Evolutionary conservation across 139 green algal genomes (phyloP).

Genomic region (Mychonastes homosphaera): DNA sequence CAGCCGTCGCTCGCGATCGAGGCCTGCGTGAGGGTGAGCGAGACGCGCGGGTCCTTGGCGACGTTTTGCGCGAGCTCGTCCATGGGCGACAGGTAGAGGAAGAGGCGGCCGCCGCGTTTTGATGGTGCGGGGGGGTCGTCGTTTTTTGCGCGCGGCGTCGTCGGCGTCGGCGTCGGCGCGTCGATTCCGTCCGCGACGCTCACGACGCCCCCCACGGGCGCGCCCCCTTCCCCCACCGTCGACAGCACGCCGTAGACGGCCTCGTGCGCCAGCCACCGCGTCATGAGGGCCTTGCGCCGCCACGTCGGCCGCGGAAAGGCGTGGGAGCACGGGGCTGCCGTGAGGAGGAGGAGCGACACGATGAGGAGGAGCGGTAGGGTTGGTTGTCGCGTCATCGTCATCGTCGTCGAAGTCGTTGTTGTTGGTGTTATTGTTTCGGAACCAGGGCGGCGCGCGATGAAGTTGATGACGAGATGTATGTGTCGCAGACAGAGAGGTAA

Average conservation of each 20-base stretch:
- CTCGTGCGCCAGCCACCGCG: constrained; percentile 7
- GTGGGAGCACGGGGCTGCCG: too few relatives aligned
- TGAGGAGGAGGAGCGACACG: too few relatives aligned
- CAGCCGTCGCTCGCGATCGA: not conserved
- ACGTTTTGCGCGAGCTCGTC: not conserved
- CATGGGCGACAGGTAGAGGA: not conserved
- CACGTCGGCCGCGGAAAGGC: too few relatives aligned
- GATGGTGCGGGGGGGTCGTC: not conserved
- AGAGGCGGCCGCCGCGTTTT: not conserved
- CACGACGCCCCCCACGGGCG: constrained; percentile 4
- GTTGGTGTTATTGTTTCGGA: too few relatives aligned
- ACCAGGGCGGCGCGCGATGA: not conserved
- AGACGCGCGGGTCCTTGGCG: constrained; percentile 5
- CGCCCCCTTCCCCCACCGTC: not conserved
- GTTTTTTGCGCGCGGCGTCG: not conserved
- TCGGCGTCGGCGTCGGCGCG: not conserved
- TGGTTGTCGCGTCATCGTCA: too few relatives aligned
- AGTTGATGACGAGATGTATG: not conserved
- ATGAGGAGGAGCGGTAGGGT: too few relatives aligned
- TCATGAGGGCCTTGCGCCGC: not conserved
- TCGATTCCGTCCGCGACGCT: not conserved
- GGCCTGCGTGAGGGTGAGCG: constrained; percentile 6
- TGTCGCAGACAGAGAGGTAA: not conserved
- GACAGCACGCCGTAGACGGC: not conserved
- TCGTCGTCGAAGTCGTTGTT: too few relatives aligned